Base-by-base conservation (phyloP, 2,329 filamentous ascomycete genomes). In the Bimuria novae-zelandiae region DNA sequence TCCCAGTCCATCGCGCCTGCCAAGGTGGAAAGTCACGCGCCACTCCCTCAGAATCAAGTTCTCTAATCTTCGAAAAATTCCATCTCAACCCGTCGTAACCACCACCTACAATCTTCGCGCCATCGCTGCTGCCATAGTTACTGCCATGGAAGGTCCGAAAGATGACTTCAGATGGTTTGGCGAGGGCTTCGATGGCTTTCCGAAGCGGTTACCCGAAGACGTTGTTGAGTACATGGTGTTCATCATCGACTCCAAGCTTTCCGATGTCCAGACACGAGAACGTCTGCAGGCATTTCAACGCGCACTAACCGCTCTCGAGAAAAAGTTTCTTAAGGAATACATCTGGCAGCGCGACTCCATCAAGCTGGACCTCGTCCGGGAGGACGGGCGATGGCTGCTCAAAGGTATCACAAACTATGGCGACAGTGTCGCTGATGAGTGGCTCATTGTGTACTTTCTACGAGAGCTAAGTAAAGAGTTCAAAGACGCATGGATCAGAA, bases 391-490 rank as follows among this genome's bases (percentile, higher is more conserved):
- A 43, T 80, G 77, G 62, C 86, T 87, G 58, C 81, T 99, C 5
- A 83, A 85, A 57, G 93, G 93, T 17, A 79, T 81, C 46, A 94
- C 91, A 0, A 89, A 93, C 70, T 97, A 92, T 66, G 92, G 93
- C 7, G 95, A 99, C 74, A 94, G 92, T 0, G 87, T 97, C 3
- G 93, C 96, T 67, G 94, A 99, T 65, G 95, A 99, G 77, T 99
- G 94, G 95, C 83, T 97, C 5, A 87, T 97, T 54, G 92, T 97
- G 17, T 96, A 92, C 75, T 77, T 97, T 4, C 79, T 99, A 25
- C 85, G 89, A 39, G 88, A 96, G 74, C 77, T 97, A 62, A 92
- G 88, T 62, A 89, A 82, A 62, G 80, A 82, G 32, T 89, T 89
- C 64, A 79, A 84, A 4, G 81, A 88, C 54, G 79, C 92, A 7